phyloP scores from a whole-genome alignment of 371 early-diverging fungal species.

The Furculomyces boomerangus region DNA sequence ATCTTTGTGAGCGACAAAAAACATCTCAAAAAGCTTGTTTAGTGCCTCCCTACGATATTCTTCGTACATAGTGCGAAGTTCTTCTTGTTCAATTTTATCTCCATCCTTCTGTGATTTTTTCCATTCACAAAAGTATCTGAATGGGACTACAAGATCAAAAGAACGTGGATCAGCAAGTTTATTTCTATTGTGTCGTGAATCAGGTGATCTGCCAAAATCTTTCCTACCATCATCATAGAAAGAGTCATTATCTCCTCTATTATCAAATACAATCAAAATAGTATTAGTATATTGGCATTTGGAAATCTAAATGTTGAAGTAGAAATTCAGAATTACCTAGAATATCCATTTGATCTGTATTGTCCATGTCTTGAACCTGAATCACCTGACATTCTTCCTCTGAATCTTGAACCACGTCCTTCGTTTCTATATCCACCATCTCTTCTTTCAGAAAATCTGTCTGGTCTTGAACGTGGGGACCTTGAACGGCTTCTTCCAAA shows the following conservation, averaged over 20 bases:
- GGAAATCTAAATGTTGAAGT: not conserved
- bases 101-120: constrained; percentile 29
- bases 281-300: not conserved
- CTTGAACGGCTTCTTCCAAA: constrained; percentile 28
- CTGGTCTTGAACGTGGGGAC: constrained; percentile 20
- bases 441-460: constrained; percentile 43
- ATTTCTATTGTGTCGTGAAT: constrained; percentile 1
- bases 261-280: constrained; percentile 8
- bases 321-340: no score
- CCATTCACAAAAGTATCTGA: constrained; percentile 62
- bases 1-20: constrained; percentile 58
- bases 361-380: not conserved
- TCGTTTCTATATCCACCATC: constrained; percentile 12
- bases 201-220: constrained; percentile 5
- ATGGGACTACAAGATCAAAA: constrained; percentile 55
- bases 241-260: constrained; percentile 11
- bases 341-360: not conserved
- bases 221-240: constrained; percentile 6
- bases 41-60: constrained; percentile 60
- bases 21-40: constrained; percentile 40
- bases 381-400: not conserved
- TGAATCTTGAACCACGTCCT: not conserved
- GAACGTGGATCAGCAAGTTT: constrained; percentile 46
- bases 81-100: constrained; percentile 50
- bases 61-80: constrained; percentile 54